Percentiles rank a stretch among this genome's conserved stretches.
These are phyloP conservation scores for Blastocystis sp. DNA, from an alignment of 352 stramenopile species.

Conservation along the genomic window DNA sequence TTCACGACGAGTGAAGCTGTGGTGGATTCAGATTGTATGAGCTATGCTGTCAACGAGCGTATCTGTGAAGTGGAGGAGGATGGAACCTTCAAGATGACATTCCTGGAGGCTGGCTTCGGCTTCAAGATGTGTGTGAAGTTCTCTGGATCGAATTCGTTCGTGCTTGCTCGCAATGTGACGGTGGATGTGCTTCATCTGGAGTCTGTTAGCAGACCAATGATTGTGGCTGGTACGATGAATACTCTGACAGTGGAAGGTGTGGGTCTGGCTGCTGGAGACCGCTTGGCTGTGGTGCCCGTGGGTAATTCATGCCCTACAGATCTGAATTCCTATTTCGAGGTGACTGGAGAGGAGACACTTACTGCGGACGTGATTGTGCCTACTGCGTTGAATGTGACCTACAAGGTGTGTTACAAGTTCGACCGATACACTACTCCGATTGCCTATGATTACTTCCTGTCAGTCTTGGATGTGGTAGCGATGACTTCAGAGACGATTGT, in stretches of 20 bases:
- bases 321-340: neutral
- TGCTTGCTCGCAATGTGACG: constrained; percentile 53
- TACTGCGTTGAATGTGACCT: neutral
- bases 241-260: constrained; percentile 42
- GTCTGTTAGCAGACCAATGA: neutral
- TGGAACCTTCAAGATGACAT: constrained; percentile 46
- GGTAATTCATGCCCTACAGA: neutral
- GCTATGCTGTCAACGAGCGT: neutral
- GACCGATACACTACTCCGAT: neutral
- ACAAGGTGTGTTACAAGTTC: constrained; percentile 58
- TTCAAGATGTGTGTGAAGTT: constrained; percentile 38
- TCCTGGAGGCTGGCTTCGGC: constrained; percentile 1
- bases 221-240: constrained; percentile 37
- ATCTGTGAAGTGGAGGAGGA: constrained; percentile 12
- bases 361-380: neutral
- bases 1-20: constrained; percentile 2
- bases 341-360: neutral
- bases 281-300: constrained; percentile 11
- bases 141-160: neutral
- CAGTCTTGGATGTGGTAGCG: constrained; percentile 1
- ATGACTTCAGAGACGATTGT: constrained; percentile 23
- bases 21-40: constrained; percentile 19
- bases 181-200: constrained; percentile 46
- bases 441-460: constrained; percentile 30
- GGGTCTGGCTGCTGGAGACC: neutral